phyloP scores from a whole-genome alignment of 164 flowering plant genomes.

The Santalum album region DNA sequence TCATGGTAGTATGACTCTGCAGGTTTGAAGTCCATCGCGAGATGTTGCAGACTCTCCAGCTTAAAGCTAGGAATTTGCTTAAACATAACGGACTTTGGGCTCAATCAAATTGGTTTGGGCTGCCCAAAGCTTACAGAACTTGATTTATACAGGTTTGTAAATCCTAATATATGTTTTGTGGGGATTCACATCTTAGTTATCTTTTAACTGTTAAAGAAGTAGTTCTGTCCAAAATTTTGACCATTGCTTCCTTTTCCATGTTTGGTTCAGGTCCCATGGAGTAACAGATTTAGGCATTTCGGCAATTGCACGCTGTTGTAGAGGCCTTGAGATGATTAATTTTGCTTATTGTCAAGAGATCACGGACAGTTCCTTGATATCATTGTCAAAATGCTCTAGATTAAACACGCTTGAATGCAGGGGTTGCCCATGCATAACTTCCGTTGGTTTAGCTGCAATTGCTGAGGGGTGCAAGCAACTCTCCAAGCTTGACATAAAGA shows the following conservation, averaged over 20 bases:
- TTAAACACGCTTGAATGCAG: constrained; percentile 61
- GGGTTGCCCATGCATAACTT: constrained; percentile 64
- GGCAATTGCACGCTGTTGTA: constrained; percentile 60
- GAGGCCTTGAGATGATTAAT: constrained; percentile 59
- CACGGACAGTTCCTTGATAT: constrained; percentile 50
- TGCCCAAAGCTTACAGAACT: constrained; percentile 71
- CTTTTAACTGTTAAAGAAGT: too few relatives aligned
- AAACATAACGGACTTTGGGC: constrained; percentile 66
- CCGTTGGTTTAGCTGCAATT: constrained; percentile 56
- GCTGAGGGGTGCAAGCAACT: constrained; percentile 68
- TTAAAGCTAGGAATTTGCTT: constrained; percentile 81
- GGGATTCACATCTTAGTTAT: too few relatives aligned
- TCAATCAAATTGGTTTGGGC: constrained; percentile 39
- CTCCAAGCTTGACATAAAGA: constrained; percentile 62
- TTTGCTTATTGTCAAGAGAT: constrained; percentile 60
- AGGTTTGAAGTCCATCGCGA: constrained; percentile 69
- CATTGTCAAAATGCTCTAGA: constrained; percentile 54
- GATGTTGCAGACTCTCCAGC: constrained; percentile 47
- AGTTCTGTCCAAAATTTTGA: too few relatives aligned
- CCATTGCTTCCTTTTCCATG: background rate
- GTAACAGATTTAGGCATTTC: constrained; percentile 59
- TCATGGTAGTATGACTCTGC: constrained; percentile 16
- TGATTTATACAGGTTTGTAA: constrained; percentile 81
- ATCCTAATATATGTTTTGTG: background rate
- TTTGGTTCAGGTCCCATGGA: constrained; percentile 43